Conservation (phyloP, 2,329 filamentous ascomycete species). For the Rhynchosporium graminicola region DNA sequence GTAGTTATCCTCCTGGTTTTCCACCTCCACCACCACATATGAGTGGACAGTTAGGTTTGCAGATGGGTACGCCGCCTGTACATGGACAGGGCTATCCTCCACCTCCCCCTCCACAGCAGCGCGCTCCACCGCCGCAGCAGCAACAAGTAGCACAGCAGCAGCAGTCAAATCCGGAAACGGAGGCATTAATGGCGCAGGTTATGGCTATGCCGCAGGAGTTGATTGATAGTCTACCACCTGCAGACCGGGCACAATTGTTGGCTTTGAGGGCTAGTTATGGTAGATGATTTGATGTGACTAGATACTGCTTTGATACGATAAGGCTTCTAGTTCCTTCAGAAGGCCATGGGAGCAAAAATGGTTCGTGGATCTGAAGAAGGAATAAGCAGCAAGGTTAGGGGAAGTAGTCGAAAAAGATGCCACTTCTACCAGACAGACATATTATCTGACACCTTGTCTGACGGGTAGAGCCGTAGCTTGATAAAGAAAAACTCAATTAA, state of each 20-base stretch:
- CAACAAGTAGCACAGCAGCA: slow-evolving; percentile 45
- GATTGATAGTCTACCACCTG: slow-evolving; percentile 76
- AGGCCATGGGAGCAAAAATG: too few relatives aligned
- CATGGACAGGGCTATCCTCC: slow-evolving; percentile 42
- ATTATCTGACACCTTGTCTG: too few relatives aligned
- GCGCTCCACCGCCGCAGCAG: slow-evolving; percentile 45
- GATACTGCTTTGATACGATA: background rate
- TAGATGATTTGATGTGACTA: slow-evolving; percentile 15
- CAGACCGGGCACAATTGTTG: slow-evolving; percentile 78
- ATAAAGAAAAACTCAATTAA: too few relatives aligned
- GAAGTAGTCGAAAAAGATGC: too few relatives aligned
- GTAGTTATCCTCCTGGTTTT: slow-evolving; percentile 42
- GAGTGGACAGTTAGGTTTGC: slow-evolving; percentile 43
- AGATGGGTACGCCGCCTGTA: slow-evolving; percentile 48
- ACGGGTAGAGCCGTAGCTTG: too few relatives aligned
- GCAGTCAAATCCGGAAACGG: slow-evolving; percentile 56
- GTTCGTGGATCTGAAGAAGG: too few relatives aligned
- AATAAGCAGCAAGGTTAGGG: too few relatives aligned
- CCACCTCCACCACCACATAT: slow-evolving; percentile 44
- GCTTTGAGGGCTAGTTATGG: slow-evolving; percentile 57
- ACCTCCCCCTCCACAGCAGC: slow-evolving; percentile 26
- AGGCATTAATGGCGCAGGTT: slow-evolving; percentile 77
- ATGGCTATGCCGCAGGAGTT: slow-evolving; percentile 77
- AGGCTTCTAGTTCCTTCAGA: background rate
- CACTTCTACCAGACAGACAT: too few relatives aligned